Evolutionary conservation across 2,329 filamentous ascomycete species (phyloP).

Genomic region (Fusarium aywerte): DNA sequence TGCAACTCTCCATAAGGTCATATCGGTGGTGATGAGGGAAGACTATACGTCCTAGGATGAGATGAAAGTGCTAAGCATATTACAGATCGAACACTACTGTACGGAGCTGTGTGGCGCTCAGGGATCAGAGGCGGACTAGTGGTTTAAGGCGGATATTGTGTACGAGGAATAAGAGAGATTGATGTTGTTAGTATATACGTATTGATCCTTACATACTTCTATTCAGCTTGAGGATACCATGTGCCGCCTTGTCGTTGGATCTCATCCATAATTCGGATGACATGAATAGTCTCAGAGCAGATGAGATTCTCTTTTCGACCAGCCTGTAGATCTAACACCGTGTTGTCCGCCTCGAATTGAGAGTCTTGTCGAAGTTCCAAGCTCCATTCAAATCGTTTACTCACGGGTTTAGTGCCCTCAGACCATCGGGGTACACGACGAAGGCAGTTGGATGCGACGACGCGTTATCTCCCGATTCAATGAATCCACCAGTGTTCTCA

Average conservation of each 20-base stretch:
- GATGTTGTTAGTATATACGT: not conserved
- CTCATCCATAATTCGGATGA: slow-evolving; percentile 75
- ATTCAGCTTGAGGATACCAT: too few relatives aligned
- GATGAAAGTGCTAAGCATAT: not conserved
- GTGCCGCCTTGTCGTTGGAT: slow-evolving; percentile 28
- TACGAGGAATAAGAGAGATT: too few relatives aligned
- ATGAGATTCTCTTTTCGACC: slow-evolving; percentile 72
- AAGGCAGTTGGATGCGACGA: not conserved
- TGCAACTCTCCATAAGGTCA: not conserved
- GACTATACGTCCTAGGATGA: not conserved
- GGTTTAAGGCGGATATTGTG: not conserved
- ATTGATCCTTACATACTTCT: not conserved
- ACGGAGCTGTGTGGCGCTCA: not conserved
- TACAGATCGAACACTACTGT: not conserved
- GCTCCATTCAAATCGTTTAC: slow-evolving; percentile 53
- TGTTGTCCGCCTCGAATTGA: slow-evolving; percentile 87
- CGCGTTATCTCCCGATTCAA: not conserved
- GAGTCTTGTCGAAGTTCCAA: slow-evolving; percentile 68
- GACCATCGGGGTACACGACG: not conserved
- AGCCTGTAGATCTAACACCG: slow-evolving; percentile 60
- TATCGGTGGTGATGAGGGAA: slow-evolving; percentile 1
- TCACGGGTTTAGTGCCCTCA: not conserved
- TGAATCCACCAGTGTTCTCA: not conserved
- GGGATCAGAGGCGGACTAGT: not conserved
- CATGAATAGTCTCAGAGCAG: slow-evolving; percentile 76